These are phyloP conservation scores for Aegilops umbellulata DNA, from an alignment of 176 grass and related monocot genomes.

Conservation along the genomic window DNA sequence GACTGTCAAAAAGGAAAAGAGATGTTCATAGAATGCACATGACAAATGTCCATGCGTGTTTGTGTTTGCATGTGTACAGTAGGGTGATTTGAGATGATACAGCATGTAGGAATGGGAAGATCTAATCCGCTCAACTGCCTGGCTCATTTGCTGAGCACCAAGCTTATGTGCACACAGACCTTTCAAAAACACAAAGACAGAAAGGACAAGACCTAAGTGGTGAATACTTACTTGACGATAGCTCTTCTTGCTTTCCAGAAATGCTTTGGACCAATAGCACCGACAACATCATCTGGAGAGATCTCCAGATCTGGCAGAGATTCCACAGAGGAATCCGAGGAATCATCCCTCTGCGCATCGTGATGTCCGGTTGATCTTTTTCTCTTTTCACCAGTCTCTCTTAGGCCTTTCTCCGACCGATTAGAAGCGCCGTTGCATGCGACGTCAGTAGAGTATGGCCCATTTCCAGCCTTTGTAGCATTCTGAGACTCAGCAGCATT, in stretches of 20 bases:
- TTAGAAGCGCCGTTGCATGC: constrained; percentile 14
- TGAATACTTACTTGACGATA: constrained; percentile 69
- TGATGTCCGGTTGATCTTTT: constrained; percentile 31
- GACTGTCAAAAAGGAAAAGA: not conserved
- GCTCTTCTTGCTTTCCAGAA: constrained; percentile 93
- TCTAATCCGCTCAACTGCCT: not conserved
- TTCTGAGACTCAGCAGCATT: not conserved
- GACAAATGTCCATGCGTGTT: not conserved
- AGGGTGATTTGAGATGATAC: not conserved
- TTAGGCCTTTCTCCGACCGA: constrained; percentile 10
- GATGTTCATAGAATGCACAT: not conserved
- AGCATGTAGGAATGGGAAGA: not conserved
- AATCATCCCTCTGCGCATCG: constrained; percentile 25
- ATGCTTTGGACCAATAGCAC: constrained; percentile 70
- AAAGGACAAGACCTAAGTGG: not conserved
- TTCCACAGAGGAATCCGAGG: constrained; percentile 42
- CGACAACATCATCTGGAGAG: constrained; percentile 69
- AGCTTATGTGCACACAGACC: not conserved
- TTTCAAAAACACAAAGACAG: constrained; percentile 10
- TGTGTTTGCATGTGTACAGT: not conserved
- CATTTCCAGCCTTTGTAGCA: not conserved
- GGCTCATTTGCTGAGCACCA: not conserved
- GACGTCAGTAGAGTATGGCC: not conserved
- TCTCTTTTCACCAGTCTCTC: constrained; percentile 34
- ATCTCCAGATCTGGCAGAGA: constrained; percentile 43